phyloP scores from a whole-genome alignment of 2,329 filamentous ascomycete genomes.

The Apiospora marii region DNA sequence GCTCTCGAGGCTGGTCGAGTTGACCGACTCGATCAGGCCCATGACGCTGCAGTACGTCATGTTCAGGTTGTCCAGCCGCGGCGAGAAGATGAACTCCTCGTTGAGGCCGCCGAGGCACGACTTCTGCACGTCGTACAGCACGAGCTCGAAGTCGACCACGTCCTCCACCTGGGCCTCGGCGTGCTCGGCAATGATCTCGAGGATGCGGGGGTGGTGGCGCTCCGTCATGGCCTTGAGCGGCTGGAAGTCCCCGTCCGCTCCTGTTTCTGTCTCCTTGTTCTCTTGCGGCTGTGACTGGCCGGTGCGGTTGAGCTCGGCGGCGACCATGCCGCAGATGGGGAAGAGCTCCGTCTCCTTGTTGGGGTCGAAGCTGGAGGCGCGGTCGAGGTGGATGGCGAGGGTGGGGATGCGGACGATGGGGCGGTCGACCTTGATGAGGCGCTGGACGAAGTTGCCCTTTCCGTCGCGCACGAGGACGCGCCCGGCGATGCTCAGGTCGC shows the following conservation, averaged over 20 bases:
- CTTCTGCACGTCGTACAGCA: slow-evolving; percentile 97
- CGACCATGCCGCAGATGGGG: slow-evolving; percentile 87
- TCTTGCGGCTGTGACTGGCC: slow-evolving; percentile 53
- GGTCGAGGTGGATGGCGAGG: slow-evolving; percentile 91
- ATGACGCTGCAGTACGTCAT: slow-evolving; percentile 94
- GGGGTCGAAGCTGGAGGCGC: slow-evolving; percentile 84
- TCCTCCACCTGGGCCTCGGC: slow-evolving; percentile 74
- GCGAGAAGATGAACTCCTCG: slow-evolving; percentile 94
- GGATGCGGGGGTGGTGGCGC: slow-evolving; percentile 87
- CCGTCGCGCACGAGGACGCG: slow-evolving; percentile 81
- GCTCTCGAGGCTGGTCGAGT: slow-evolving; percentile 69
- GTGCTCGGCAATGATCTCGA: slow-evolving; percentile 85
- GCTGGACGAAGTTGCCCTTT: slow-evolving; percentile 79
- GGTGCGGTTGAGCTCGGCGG: slow-evolving; percentile 85
- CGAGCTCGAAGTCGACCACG: slow-evolving; percentile 91
- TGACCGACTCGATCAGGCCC: slow-evolving; percentile 83
- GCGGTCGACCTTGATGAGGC: slow-evolving; percentile 87
- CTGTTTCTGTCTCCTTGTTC: slow-evolving; percentile 46
- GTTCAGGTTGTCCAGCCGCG: slow-evolving; percentile 93
- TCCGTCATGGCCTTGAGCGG: slow-evolving; percentile 81
- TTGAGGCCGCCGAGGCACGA: slow-evolving; percentile 87
- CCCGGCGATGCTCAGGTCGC: slow-evolving; percentile 90
- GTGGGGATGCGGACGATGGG: slow-evolving; percentile 93
- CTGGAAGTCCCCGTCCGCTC: slow-evolving; percentile 63
- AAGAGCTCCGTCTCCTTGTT: slow-evolving; percentile 98